Base-by-base conservation (phyloP, 1,284 basidiomycete genomes). In the Apiotrichum sp. region DNA sequence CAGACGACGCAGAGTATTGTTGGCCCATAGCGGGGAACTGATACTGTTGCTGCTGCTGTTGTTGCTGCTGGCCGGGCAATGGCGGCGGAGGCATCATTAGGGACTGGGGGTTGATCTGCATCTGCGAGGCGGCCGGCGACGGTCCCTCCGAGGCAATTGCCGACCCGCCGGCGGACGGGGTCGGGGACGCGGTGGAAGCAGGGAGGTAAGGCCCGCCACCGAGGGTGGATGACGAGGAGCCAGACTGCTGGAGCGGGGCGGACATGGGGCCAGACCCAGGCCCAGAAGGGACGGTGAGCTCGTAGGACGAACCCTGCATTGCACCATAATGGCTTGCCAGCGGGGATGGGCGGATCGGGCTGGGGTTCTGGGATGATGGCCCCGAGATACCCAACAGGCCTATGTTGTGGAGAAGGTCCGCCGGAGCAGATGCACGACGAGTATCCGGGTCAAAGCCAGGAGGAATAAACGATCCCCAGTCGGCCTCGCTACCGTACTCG, bases 371-470 rank as follows among this genome's bases (percentile, higher is more conserved):
- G 4, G 44, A 40, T 31, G 35, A 14, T 3, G 51, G 16, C 3
- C 42, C 44, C 8, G 61, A 62, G 51, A 68, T 62, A 45, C 66
- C 66, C 2, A 67, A 58, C 16, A 65, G 40, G 13, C 62, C 64
- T 36, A 67, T 61, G 50, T 65, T 64, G 49, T 67, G 58, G 41
- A 65, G 55, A 34, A 67, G 44, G 29, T 64, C 66, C 1, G 62
- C 61, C 0, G 66, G 66, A 0, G 63, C 63, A n/a, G 65, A 68
- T 10, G 63, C 64, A 13, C 66, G 61, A 8, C 66, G 58, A 9
- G 54, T 44, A 44, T 68, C 66, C 22, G 66, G 63, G 47, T 65
- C 62, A 46, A 66, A 66, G 9, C 63, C 64, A 16, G 56, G 52
- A 34, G 60, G 60, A 6, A 56, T 38, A 14, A 55, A 44, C 3